Percentiles rank a stretch among this genome's conserved stretches.
Evolutionary conservation across 495 filamentous ascomycete species (phyloP).

Genomic region (Talaromyces ruber): DNA sequence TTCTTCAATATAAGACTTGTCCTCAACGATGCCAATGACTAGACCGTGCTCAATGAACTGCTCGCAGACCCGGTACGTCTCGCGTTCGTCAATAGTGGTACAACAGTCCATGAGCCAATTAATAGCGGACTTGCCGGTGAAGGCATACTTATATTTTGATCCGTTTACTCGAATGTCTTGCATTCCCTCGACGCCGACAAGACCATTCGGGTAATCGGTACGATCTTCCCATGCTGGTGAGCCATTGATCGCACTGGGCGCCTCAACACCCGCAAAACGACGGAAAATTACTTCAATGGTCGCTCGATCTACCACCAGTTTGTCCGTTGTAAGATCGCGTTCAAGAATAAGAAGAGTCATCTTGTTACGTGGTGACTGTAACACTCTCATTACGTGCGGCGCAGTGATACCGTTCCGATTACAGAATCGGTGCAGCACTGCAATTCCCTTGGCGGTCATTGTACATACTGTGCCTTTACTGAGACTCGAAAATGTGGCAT

Average conservation of each 20-base stretch:
- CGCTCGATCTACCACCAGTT: slow-evolving; percentile 65
- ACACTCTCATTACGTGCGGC: slow-evolving; percentile 64
- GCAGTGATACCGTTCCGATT: slow-evolving; percentile 78
- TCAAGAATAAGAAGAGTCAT: slow-evolving; percentile 75
- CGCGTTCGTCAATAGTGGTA: slow-evolving; percentile 71
- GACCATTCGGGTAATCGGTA: slow-evolving; percentile 71
- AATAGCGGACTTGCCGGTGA: slow-evolving; percentile 68
- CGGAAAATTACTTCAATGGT: slow-evolving; percentile 82
- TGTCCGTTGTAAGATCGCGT: slow-evolving; percentile 64
- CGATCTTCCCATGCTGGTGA: slow-evolving; percentile 58
- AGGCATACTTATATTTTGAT: slow-evolving; percentile 44
- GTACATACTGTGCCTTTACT: slow-evolving; percentile 79
- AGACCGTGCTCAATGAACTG: slow-evolving; percentile 67
- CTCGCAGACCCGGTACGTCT: slow-evolving; percentile 60
- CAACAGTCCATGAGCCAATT: slow-evolving; percentile 90
- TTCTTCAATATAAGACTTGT: slow-evolving; percentile 46
- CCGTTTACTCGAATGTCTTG: slow-evolving; percentile 61
- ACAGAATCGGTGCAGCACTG: slow-evolving; percentile 72
- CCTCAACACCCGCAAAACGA: slow-evolving; percentile 68
- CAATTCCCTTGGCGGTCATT: slow-evolving; percentile 78
- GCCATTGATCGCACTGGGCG: slow-evolving; percentile 58
- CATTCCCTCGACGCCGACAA: slow-evolving; percentile 74
- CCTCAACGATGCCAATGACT: slow-evolving; percentile 51
- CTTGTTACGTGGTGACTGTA: slow-evolving; percentile 55
- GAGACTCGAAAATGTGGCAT: slow-evolving; percentile 56